These are phyloP conservation scores for Sechiopsis laciniata DNA, from an alignment of 306 rosid genomes.

Conservation along the genomic window DNA sequence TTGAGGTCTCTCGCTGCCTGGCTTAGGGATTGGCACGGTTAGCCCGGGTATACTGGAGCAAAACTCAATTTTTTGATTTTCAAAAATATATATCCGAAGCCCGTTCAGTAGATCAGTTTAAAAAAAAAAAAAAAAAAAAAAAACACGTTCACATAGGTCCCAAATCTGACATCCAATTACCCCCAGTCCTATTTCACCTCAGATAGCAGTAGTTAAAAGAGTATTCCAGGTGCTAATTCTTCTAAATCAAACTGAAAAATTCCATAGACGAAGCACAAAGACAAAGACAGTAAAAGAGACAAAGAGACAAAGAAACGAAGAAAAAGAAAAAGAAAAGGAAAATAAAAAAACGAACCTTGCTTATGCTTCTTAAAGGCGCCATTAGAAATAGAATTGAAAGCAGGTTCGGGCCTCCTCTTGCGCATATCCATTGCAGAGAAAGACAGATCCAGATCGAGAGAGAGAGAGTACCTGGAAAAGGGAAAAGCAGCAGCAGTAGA, in stretches of 20 bases:
- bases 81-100: too few species aligned
- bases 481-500: background rate
- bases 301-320: background rate
- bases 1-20: too few species aligned
- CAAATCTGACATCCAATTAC: too few species aligned
- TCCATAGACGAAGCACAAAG: background rate
- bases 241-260: background rate
- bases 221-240: background rate
- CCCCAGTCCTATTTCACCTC: background rate
- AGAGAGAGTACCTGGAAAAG: background rate
- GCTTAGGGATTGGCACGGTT: too few species aligned
- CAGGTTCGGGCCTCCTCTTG: slow-evolving; percentile 51
- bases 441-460: slow-evolving; percentile 47
- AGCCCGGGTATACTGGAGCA: too few species aligned
- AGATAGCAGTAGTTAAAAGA: background rate
- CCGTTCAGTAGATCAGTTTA: too few species aligned
- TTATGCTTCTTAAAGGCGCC: slow-evolving; percentile 60
- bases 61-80: too few species aligned
- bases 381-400: slow-evolving; percentile 32
- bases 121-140: too few species aligned
- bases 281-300: background rate
- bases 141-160: too few species aligned
- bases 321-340: background rate
- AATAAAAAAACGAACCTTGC: slow-evolving; percentile 35
- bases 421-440: slow-evolving; percentile 42